Base-by-base conservation (phyloP, 495 filamentous ascomycete genomes). In the Extremus antarcticus region DNA sequence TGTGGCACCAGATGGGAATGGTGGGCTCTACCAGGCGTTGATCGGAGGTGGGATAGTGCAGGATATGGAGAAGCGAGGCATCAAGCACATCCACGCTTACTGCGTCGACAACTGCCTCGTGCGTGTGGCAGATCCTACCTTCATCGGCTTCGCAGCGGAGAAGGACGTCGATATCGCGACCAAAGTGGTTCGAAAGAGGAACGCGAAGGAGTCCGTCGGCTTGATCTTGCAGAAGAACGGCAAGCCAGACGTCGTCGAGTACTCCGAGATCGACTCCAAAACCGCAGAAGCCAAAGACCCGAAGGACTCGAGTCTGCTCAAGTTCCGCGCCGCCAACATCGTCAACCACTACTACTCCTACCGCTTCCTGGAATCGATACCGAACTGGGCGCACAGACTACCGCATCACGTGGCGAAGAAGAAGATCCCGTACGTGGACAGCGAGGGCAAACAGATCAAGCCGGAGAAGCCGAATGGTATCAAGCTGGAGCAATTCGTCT, bases 261-360 rank as follows among this genome's bases (percentile, higher is more conserved):
- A 99, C 76, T 95, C 89, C 15, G 92, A 99, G 71, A 97, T 99
- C 62, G 87, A 95, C 76, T 70, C 82, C 55, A 82, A 79, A 47
- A 88, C 85, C 1, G 85, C 91, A 35, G 90, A 95, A 66, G 90
- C 90, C 60, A 81, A 85, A 67, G 92, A 99, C 67, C 76, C 85
- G 51, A 85, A 88, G 68, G 83, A 97, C 64, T 76, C 78, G 1
- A 81, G 81, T 43, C 74, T 97, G 50, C 80, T 99, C 66, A 94
- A 88, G 73, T 96, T 94, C 83, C 84, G 92, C 43, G 91, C 92
- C 49, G 92, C 90, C 59, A 99, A 99, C 73, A 99, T 99, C 57
- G 92, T 99, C 72, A 99, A 99, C 78, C 92, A 99, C 76, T 99
- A 96, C 78, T 99, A 99, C 76, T 90, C 86, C 32, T 94, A 89